phyloP scores from a whole-genome alignment of 2,329 filamentous ascomycete species.

The Fusarium proliferatum region DNA sequence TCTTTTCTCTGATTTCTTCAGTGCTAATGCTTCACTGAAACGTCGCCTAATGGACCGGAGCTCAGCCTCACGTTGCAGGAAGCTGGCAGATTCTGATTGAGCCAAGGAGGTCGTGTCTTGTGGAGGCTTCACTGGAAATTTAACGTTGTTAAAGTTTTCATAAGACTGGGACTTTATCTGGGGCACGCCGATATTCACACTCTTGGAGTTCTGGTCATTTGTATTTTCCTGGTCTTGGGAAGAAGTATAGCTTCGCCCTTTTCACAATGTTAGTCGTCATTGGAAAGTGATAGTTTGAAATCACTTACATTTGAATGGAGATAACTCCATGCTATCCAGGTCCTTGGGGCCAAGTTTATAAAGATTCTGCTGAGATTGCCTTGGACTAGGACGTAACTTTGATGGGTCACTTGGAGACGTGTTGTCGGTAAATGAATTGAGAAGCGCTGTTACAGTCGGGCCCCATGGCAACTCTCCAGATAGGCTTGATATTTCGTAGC shows the following conservation, averaged over 20 bases:
- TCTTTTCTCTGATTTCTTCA: constrained; percentile 45
- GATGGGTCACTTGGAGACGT: constrained; percentile 52
- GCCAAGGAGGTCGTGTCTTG: constrained; percentile 25
- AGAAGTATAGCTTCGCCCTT: constrained; percentile 22
- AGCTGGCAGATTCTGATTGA: constrained; percentile 53
- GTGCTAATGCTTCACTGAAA: constrained; percentile 51
- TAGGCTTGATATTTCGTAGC: not conserved
- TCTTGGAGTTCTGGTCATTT: constrained; percentile 9
- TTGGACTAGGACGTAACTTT: constrained; percentile 49
- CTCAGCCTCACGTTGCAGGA: constrained; percentile 53
- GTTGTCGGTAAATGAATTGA: constrained; percentile 36
- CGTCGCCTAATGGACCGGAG: constrained; percentile 54
- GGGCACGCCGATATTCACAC: not conserved
- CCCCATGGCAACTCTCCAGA: constrained; percentile 16
- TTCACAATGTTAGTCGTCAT: constrained; percentile 1
- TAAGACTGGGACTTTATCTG: not conserved
- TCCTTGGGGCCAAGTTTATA: constrained; percentile 48
- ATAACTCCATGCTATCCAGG: constrained; percentile 50
- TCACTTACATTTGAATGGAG: constrained; percentile 50
- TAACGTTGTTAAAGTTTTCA: not conserved
- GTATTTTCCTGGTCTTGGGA: constrained; percentile 41
- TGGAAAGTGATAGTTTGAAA: no score
- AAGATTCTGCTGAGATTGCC: constrained; percentile 41
- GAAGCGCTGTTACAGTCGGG: constrained; percentile 18
- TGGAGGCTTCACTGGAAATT: not conserved